Base-by-base conservation (phyloP, 2,329 filamentous ascomycete genomes). In the Blumeria hordei region DNA sequence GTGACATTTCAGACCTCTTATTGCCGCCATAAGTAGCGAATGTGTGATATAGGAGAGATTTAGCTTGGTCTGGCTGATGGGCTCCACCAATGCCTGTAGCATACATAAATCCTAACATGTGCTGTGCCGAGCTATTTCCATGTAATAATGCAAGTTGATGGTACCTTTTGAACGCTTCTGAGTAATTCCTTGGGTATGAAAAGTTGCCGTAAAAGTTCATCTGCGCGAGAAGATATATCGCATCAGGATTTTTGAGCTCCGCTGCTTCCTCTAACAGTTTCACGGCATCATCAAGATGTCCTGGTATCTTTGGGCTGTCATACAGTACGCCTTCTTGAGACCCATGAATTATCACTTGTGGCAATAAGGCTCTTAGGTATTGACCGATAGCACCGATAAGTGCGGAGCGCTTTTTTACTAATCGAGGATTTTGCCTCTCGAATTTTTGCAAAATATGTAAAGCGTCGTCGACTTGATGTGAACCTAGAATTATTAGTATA, bases 131-230 rank as follows among this genome's bases (percentile, higher is more conserved):
- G 60, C 79, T 83, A 67, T 98, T 96, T 47, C 90, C 92, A 60
- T 83, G 77, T 57, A 81, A 67, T 16, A 75, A 74, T 2, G 90
- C 86, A 55, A 98, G 74, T 58, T 81, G 74, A 58, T 84, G 73
- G 68, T 96, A 98, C 70, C 86, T 77, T 60, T 76, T 73, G 65
- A 94, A 94, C 0, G 92, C 86, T 51, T 77, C 74, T 35, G 76
- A 72, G 61, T 94, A 87, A 65, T 95, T 80, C 59, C 82, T 76
- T 1, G 90, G 88, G 63, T 95, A 77, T 21, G 85, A 84, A 68
- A 83, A 94, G 68, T 96, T 95, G 65, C 92, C 92, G 63, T 92
- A 88, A 68, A 96, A 96, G 71, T 93, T 94, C 75, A 98, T 82
- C 66, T 98, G 86, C 16, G 86, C 92, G 28, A 98, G 74, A 14